phyloP scores from a whole-genome alignment of 2,329 filamentous ascomycete species.

The Colletotrichum sojae region DNA sequence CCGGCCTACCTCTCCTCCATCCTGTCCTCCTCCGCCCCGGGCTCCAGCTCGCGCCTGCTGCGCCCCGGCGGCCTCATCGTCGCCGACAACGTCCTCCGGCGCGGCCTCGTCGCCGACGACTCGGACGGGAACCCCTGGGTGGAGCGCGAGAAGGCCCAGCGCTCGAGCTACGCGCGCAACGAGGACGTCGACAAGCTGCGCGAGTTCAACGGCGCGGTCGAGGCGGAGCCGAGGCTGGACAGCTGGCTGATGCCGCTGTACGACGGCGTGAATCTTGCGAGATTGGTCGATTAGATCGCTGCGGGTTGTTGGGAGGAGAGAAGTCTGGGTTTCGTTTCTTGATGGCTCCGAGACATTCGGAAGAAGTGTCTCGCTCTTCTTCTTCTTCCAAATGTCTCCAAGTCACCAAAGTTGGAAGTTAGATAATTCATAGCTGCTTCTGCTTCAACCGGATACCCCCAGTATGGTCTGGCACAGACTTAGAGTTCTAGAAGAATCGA shows the following conservation, averaged over 20 bases:
- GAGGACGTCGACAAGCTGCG: constrained; percentile 41
- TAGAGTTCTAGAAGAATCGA: too few species aligned
- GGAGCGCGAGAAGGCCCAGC: constrained; percentile 28
- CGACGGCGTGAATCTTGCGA: constrained; percentile 58
- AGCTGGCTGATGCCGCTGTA: constrained; percentile 58
- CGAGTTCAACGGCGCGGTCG: constrained; percentile 43
- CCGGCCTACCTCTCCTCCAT: constrained; percentile 62
- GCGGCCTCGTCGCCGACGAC: constrained; percentile 61
- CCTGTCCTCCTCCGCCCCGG: constrained; percentile 58
- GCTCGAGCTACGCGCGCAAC: constrained; percentile 41
- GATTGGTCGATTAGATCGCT: constrained; percentile 51
- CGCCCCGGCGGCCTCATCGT: constrained; percentile 65
- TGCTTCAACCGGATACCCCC: too few species aligned
- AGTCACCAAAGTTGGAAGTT: too few species aligned
- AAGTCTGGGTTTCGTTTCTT: background rate
- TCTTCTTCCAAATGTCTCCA: too few species aligned
- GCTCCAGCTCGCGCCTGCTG: constrained; percentile 57
- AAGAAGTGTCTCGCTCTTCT: too few species aligned
- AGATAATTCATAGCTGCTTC: too few species aligned
- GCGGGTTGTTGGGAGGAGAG: background rate
- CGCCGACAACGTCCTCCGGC: constrained; percentile 67
- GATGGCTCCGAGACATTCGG: background rate
- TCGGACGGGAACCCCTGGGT: constrained; percentile 40
- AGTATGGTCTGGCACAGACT: too few species aligned
- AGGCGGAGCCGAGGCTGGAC: constrained; percentile 53